A percentile compares a stretch with the other conserved stretches of the same genome.
Conservation (phyloP, 495 filamentous ascomycete genomes). For the Xylaria venustula region DNA sequence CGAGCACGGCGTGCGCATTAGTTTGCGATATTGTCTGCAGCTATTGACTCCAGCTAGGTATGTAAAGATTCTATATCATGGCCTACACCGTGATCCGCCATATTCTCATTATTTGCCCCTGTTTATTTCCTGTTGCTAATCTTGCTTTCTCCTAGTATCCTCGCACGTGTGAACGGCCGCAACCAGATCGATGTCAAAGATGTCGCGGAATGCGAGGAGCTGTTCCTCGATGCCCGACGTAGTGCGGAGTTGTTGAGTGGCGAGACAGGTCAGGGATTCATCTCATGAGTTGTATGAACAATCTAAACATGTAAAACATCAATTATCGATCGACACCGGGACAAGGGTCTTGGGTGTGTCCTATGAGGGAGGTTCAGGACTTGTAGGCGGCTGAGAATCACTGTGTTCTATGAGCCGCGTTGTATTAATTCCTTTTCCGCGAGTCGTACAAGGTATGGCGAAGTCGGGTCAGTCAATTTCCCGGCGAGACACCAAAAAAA, state of each 20-base stretch:
- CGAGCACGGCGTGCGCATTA: constrained; percentile 80
- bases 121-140: neutral
- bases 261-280: constrained; percentile 61
- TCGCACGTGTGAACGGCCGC: constrained; percentile 62
- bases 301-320: neutral
- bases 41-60: constrained; percentile 80
- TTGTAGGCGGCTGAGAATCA: neutral
- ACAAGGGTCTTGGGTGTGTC: neutral
- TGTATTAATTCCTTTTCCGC: neutral
- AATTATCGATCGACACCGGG: constrained; percentile 1
- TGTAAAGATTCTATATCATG: constrained; percentile 14
- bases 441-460: constrained; percentile 7
- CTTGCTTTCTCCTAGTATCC: constrained; percentile 41
- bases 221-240: constrained; percentile 86
- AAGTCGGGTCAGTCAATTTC: constrained; percentile 5
- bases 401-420: neutral
- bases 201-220: constrained; percentile 81
- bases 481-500: constrained; percentile 8
- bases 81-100: neutral
- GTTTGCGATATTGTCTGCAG: constrained; percentile 88
- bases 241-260: constrained; percentile 70
- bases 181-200: constrained; percentile 76
- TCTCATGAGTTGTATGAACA: constrained; percentile 41
- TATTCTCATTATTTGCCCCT: neutral
- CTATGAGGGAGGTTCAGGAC: neutral